A percentile compares a stretch with the other conserved stretches of the same genome.
Conservation (phyloP, 768 basidiomycete genomes). For the Gymnopilus dilepis region DNA sequence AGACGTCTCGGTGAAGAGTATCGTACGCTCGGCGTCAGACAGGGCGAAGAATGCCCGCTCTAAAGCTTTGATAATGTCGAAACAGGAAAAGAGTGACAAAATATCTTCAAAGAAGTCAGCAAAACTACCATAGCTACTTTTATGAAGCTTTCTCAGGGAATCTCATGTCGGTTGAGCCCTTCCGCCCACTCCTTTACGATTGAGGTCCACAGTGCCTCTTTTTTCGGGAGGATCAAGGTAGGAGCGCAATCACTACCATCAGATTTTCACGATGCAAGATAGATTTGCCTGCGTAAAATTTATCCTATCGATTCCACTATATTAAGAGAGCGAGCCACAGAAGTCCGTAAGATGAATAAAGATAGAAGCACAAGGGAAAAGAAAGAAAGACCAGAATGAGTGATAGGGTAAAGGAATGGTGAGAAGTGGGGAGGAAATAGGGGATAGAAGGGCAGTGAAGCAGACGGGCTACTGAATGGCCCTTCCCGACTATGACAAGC, state of each 20-base stretch:
- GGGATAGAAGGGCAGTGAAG: conserved; percentile 2
- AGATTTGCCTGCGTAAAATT: not conserved
- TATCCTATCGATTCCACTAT: not conserved
- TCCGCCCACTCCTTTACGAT: too few relatives aligned
- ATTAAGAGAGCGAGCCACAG: not conserved
- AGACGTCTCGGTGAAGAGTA: conserved; percentile 38
- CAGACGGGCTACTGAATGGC: not conserved
- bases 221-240: too few relatives aligned
- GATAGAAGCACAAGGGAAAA: conserved; percentile 17
- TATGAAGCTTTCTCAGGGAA: too few relatives aligned
- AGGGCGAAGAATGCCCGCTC: conserved; percentile 44
- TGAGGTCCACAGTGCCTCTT: too few relatives aligned
- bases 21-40: conserved; percentile 42
- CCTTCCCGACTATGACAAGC: conserved; percentile 47
- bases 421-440: not conserved
- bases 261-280: too few relatives aligned
- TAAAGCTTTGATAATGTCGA: conserved; percentile 26
- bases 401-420: not conserved
- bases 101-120: not conserved
- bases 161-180: too few relatives aligned
- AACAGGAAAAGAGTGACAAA: not conserved
- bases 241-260: too few relatives aligned
- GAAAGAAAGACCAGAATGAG: conserved; percentile 5
- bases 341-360: conserved; percentile 21
- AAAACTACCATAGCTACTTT: too few relatives aligned